Evolutionary conservation across 148 eudicot species (phyloP).

Genomic region (Arctostaphylos glauca): DNA sequence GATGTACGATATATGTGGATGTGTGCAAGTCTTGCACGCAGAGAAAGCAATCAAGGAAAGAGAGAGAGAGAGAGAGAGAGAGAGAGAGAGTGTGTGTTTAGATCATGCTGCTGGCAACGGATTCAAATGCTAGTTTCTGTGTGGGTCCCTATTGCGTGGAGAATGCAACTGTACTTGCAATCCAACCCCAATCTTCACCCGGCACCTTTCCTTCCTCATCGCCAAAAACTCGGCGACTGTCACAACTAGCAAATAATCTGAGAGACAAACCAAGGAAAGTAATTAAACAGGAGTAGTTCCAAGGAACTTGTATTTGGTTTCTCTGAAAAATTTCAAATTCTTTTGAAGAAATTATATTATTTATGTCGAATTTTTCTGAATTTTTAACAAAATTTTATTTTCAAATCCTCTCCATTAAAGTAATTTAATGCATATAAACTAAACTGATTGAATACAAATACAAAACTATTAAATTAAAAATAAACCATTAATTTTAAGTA

Average conservation of each 20-base stretch:
- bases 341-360: too few relatives aligned
- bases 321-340: too few relatives aligned
- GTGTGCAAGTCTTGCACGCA: conserved; percentile 18
- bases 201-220: not conserved
- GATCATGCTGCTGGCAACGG: not conserved
- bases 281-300: not conserved
- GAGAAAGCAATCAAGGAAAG: conserved; percentile 9
- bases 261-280: not conserved
- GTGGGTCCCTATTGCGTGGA: conserved; percentile 18
- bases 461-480: not conserved
- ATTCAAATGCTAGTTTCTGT: not conserved
- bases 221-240: conserved; percentile 9
- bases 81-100: not conserved
- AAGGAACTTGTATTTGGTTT: too few relatives aligned
- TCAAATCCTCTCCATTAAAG: not conserved
- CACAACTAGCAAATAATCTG: not conserved
- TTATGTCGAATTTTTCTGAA: too few relatives aligned
- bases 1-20: conserved; percentile 13
- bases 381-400: not conserved
- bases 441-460: not conserved
- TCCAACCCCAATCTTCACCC: not conserved
- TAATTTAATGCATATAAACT: not conserved
- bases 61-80: not conserved
- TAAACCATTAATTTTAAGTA: not conserved
- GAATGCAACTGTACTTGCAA: conserved; percentile 14